Evolutionary conservation across 768 basidiomycete species (phyloP).

Genomic region (Boletus edulis): DNA sequence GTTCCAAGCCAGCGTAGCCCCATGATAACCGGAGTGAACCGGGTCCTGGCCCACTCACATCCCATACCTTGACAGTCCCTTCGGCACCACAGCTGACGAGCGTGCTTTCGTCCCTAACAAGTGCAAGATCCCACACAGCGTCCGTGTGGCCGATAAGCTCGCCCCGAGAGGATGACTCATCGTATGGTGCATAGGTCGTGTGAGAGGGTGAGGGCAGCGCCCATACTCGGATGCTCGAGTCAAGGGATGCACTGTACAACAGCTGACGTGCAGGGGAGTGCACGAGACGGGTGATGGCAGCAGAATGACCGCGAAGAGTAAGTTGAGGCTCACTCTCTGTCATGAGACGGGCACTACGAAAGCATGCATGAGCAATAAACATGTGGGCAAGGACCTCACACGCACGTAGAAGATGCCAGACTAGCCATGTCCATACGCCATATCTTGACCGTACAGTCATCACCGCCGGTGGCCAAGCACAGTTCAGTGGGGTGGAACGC

Average conservation of each 20-base stretch:
- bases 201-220: conserved; percentile 70
- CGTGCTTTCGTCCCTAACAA: conserved; percentile 78
- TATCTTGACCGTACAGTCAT: conserved; percentile 94
- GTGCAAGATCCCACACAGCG: conserved; percentile 92
- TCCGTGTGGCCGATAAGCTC: conserved; percentile 92
- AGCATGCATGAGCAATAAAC: conserved; percentile 4
- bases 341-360: conserved; percentile 57
- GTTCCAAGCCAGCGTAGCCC: conserved; percentile 71
- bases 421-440: conserved; percentile 86
- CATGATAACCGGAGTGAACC: conserved; percentile 68
- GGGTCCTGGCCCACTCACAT: conserved; percentile 67
- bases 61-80: conserved; percentile 92
- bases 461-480: conserved; percentile 88
- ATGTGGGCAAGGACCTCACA: conserved; percentile 18
- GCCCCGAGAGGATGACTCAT: conserved; percentile 71
- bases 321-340: conserved; percentile 92
- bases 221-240: conserved; percentile 93
- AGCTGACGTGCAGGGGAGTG: conserved; percentile 73
- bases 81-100: conserved; percentile 91
- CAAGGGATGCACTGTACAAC: conserved; percentile 90
- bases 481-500: conserved; percentile 87
- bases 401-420: conserved; percentile 76
- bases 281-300: conserved; percentile 82
- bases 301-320: conserved; percentile 91
- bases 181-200: conserved; percentile 90